phyloP scores from a whole-genome alignment of 768 basidiomycete species.

The Mycena venus region DNA sequence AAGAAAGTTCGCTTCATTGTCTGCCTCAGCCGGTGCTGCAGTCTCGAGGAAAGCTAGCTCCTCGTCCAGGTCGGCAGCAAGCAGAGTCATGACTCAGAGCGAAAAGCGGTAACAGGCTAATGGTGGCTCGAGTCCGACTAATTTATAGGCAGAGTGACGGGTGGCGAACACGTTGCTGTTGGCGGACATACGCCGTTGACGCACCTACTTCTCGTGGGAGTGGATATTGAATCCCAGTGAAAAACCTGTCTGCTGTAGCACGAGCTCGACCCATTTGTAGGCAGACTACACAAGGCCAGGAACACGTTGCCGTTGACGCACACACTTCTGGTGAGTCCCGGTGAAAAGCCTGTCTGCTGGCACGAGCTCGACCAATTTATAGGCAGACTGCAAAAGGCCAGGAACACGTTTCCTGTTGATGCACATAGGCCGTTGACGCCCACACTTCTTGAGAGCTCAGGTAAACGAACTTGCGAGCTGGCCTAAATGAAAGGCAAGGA shows the following conservation, averaged over 20 bases:
- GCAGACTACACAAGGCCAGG: neutral
- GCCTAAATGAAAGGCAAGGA: too few relatives aligned
- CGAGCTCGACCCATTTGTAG: neutral
- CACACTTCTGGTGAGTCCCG: neutral
- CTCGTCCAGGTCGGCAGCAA: neutral
- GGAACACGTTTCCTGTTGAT: too few relatives aligned
- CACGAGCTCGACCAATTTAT: neutral
- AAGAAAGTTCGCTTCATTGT: neutral
- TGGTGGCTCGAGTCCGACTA: neutral
- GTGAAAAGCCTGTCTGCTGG: too few relatives aligned
- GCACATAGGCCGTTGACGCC: too few relatives aligned
- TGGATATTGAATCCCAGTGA: neutral
- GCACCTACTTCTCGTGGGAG: neutral
- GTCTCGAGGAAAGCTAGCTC: neutral
- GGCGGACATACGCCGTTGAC: neutral
- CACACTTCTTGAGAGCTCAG: too few relatives aligned
- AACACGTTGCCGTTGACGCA: neutral
- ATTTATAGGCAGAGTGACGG: neutral
- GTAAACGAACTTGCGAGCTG: too few relatives aligned
- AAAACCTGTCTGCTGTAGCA: neutral
- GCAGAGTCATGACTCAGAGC: neutral
- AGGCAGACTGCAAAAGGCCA: neutral
- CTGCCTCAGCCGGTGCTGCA: neutral
- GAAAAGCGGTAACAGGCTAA: neutral
- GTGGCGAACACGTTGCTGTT: neutral